These are phyloP conservation scores for Oenanthe sinensis DNA, from an alignment of 129 eudicot genomes.

Conservation along the genomic window DNA sequence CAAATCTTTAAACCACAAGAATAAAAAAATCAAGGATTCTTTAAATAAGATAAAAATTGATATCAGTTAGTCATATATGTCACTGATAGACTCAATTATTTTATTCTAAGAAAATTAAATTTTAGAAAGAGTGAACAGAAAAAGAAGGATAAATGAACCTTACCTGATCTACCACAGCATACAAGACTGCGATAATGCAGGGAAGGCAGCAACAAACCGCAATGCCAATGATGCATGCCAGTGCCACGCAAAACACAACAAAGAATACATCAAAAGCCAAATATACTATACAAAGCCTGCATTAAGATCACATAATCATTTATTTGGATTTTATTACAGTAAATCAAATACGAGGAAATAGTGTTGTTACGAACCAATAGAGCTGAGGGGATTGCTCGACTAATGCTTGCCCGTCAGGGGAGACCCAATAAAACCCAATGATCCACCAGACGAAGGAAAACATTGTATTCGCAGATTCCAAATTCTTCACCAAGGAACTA, in stretches of 20 bases:
- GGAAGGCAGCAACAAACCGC: constrained; percentile 90
- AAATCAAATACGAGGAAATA: not conserved
- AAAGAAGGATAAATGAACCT: not conserved
- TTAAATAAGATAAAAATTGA: not conserved
- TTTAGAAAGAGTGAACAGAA: not conserved
- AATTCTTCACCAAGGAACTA: constrained; percentile 42
- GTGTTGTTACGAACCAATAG: constrained; percentile 48
- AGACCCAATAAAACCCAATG: constrained; percentile 84
- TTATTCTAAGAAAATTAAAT: not conserved
- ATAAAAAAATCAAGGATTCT: not conserved
- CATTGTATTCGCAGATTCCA: constrained; percentile 85
- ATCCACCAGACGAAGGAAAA: constrained; percentile 88
- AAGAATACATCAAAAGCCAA: constrained; percentile 84
- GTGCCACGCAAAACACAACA: constrained; percentile 70
- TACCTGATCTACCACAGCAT: constrained; percentile 87
- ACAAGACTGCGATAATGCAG: constrained; percentile 69
- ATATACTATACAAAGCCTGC: constrained; percentile 78
- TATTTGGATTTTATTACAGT: not conserved
- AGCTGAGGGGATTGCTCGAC: constrained; percentile 49
- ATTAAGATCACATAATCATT: constrained; percentile 15
- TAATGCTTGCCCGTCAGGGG: constrained; percentile 50
- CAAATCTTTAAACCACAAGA: not conserved
- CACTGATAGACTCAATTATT: not conserved
- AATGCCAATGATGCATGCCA: constrained; percentile 69
- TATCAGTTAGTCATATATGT: not conserved